These are phyloP conservation scores for Magnolia kwangsiensis DNA, from an alignment of 164 flowering plant genomes.

Conservation along the genomic window DNA sequence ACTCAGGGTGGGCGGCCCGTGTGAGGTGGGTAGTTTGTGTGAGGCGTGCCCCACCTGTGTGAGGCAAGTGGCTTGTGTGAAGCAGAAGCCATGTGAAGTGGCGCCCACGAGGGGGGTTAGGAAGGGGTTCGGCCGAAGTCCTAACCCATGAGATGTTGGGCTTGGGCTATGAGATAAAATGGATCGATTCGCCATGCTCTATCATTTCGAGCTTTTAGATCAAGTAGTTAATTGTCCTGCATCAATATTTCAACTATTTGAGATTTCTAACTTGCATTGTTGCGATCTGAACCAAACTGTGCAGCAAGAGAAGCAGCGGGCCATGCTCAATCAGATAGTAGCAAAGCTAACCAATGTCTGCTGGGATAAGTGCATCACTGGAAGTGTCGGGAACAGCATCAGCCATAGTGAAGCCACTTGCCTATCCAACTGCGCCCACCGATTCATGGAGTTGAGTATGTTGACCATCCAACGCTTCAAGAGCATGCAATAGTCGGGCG, in stretches of 20 bases:
- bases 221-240: too few species aligned
- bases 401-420: conserved; percentile 18
- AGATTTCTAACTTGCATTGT: not conserved
- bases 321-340: conserved; percentile 24
- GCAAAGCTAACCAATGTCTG: conserved; percentile 21
- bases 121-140: too few species aligned
- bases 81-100: too few species aligned
- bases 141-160: too few species aligned
- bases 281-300: not conserved
- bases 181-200: too few species aligned
- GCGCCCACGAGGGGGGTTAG: too few species aligned
- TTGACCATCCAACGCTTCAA: conserved; percentile 19
- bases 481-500: conserved; percentile 6
- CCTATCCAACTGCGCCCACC: conserved; percentile 20
- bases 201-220: too few species aligned
- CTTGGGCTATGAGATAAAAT: too few species aligned
- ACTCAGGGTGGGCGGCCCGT: too few species aligned
- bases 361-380: conserved; percentile 29
- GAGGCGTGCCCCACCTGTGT: too few species aligned
- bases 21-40: too few species aligned
- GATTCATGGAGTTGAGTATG: conserved; percentile 19
- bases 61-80: too few species aligned
- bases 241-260: not conserved
- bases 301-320: conserved; percentile 27
- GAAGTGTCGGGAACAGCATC: conserved; percentile 21